Evolutionary conservation across 192 early-diverging fungal species (phyloP).

Genomic region (Backusella australiensis): DNA sequence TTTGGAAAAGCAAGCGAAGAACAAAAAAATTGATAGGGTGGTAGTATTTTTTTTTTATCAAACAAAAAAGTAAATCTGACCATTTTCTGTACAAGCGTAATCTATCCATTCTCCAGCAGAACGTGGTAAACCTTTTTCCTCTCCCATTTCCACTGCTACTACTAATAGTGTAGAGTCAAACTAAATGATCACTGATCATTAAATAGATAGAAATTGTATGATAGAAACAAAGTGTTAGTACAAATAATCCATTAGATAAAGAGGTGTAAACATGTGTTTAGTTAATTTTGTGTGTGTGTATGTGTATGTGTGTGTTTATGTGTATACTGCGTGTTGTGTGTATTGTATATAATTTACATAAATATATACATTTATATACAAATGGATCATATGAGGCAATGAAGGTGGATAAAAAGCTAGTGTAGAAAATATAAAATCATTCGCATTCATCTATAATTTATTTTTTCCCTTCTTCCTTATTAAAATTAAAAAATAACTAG

Average conservation of each 20-base stretch:
- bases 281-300: neutral
- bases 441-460: neutral
- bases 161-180: neutral
- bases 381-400: slow-evolving; percentile 4
- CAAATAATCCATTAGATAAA: neutral
- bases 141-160: neutral
- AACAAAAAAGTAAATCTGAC: neutral
- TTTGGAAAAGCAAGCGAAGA: neutral
- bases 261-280: neutral
- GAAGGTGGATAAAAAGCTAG: neutral
- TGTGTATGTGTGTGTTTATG: neutral
- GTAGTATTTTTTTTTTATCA: neutral
- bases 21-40: neutral
- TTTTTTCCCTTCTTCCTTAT: neutral
- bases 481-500: slow-evolving; percentile 10
- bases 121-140: neutral
- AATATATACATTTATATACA: slow-evolving; percentile 10
- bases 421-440: slow-evolving; percentile 9
- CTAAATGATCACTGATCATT: neutral
- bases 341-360: slow-evolving; percentile 5
- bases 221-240: neutral
- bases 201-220: neutral
- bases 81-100: slow-evolving; percentile 1
- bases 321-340: neutral
- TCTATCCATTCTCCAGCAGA: neutral